Conservation (phyloP, 169 alveolate species). For the Cryptosporidium viatorum region DNA sequence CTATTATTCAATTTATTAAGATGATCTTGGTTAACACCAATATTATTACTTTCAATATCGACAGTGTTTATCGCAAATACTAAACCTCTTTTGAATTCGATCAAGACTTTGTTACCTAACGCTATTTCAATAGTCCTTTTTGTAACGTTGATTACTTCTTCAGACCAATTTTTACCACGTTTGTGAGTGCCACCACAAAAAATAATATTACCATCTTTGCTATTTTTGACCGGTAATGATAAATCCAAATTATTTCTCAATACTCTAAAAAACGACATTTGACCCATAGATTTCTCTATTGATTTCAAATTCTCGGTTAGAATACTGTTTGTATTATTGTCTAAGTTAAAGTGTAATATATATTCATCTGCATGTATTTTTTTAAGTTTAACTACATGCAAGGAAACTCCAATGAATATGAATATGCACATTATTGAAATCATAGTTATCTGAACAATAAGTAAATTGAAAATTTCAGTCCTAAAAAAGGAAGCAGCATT, state of each 20-base stretch:
- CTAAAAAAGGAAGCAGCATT: not conserved
- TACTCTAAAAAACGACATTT: conserved; percentile 57
- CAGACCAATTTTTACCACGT: conserved; percentile 54
- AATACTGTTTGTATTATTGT: not conserved
- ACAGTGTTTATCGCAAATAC: conserved; percentile 47
- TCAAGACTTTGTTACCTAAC: conserved; percentile 16
- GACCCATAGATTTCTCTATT: conserved; percentile 38
- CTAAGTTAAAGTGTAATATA: conserved; percentile 3
- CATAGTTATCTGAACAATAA: conserved; percentile 54
- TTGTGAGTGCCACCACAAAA: conserved; percentile 67
- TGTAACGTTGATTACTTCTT: not conserved
- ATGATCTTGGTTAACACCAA: not conserved
- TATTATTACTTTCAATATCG: not conserved
- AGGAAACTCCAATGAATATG: conserved; percentile 41
- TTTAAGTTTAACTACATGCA: conserved; percentile 53
- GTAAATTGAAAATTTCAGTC: not conserved
- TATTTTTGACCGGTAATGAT: not conserved
- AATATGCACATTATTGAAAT: conserved; percentile 46
- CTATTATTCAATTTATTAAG: not conserved
- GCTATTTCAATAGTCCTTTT: conserved; percentile 2
- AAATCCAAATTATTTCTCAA: not conserved
- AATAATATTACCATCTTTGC: conserved; percentile 15
- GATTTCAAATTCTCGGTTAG: not conserved
- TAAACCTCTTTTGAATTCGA: conserved; percentile 59
- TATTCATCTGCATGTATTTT: conserved; percentile 59